Conservation (phyloP, 495 filamentous ascomycete species). For the Glonium stellatum region DNA sequence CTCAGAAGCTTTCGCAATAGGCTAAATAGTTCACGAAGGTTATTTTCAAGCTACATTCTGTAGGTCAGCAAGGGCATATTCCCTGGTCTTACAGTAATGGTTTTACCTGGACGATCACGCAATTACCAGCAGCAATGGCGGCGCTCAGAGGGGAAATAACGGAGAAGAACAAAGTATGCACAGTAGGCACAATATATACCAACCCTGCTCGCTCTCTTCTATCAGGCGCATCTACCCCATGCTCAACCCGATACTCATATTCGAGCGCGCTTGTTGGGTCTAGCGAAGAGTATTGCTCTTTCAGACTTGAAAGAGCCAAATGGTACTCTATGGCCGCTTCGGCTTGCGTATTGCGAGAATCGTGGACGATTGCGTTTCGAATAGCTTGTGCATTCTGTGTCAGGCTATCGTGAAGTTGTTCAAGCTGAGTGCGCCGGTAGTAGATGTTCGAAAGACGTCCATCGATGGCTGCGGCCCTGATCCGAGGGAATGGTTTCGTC, state of each 20-base stretch:
- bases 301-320: conserved; percentile 39
- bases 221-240: conserved; percentile 35
- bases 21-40: conserved; percentile 27
- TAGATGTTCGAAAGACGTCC: conserved; percentile 43
- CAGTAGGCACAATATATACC: conserved; percentile 45
- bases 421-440: conserved; percentile 44
- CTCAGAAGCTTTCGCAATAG: conserved; percentile 40
- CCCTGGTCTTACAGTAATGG: too few species aligned
- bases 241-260: conserved; percentile 45
- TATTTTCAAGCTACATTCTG: conserved; percentile 37
- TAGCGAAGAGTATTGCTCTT: conserved; percentile 40
- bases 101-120: conserved; percentile 45
- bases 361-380: conserved; percentile 38
- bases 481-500: conserved; percentile 31
- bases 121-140: conserved; percentile 48
- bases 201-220: conserved; percentile 38
- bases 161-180: conserved; percentile 46
- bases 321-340: conserved; percentile 43
- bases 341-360: conserved; percentile 33
- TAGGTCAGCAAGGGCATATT: background rate
- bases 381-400: conserved; percentile 33
- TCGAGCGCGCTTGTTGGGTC: conserved; percentile 38
- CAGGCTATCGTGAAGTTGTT: conserved; percentile 38
- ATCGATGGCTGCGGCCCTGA: conserved; percentile 42
- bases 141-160: conserved; percentile 43